Evolutionary conservation across 192 early-diverging fungal genomes (phyloP).

Genomic region (Gigaspora rosea): DNA sequence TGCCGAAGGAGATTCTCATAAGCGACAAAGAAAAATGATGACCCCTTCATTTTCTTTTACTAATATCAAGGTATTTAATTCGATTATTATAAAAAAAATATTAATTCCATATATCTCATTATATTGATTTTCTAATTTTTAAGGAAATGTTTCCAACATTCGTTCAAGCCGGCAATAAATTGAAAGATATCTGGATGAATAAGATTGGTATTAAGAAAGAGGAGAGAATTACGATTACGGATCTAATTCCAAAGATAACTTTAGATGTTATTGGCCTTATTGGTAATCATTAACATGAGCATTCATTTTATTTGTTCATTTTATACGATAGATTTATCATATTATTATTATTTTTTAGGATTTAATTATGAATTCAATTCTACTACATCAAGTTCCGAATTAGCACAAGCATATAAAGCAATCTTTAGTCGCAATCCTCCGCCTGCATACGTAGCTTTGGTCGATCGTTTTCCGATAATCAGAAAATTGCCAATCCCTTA

Average conservation of each 20-base stretch:
- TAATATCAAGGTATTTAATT: slow-evolving; percentile 42
- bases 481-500: slow-evolving; percentile 37
- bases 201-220: slow-evolving; percentile 29
- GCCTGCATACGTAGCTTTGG: slow-evolving; percentile 25
- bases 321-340: neutral
- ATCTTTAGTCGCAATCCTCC: neutral
- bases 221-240: slow-evolving; percentile 44
- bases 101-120: too few relatives aligned
- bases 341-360: slow-evolving; percentile 21
- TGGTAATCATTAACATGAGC: slow-evolving; percentile 9
- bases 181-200: slow-evolving; percentile 45
- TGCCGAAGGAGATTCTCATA: slow-evolving; percentile 54
- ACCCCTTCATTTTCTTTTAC: slow-evolving; percentile 54
- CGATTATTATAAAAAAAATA: neutral
- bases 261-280: slow-evolving; percentile 51
- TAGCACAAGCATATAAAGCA: slow-evolving; percentile 46
- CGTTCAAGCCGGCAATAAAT: slow-evolving; percentile 28
- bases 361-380: slow-evolving; percentile 54
- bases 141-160: slow-evolving; percentile 36
- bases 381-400: slow-evolving; percentile 39
- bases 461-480: slow-evolving; percentile 22
- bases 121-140: neutral
- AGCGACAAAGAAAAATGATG: slow-evolving; percentile 56
- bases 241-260: slow-evolving; percentile 42
- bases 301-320: too few relatives aligned